These are phyloP conservation scores for Penicillium nucicola DNA, from an alignment of 495 filamentous ascomycete species.

Conservation along the genomic window DNA sequence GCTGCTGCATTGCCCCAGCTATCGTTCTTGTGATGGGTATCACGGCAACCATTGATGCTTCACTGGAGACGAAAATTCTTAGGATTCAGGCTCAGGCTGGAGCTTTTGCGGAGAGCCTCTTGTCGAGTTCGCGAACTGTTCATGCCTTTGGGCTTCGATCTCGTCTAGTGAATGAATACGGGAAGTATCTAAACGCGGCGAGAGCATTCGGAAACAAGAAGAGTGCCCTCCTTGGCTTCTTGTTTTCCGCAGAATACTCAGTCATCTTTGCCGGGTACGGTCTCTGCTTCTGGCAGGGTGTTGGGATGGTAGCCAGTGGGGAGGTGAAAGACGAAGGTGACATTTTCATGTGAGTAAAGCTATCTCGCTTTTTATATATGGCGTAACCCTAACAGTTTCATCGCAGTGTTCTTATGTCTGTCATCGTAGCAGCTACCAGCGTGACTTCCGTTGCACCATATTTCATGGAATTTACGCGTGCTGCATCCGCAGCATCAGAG, in stretches of 20 bases:
- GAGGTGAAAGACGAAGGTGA: conserved; percentile 34
- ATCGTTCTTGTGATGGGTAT: conserved; percentile 59
- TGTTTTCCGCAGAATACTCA: conserved; percentile 69
- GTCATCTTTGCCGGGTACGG: conserved; percentile 74
- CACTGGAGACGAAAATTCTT: conserved; percentile 63
- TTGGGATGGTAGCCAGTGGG: conserved; percentile 60
- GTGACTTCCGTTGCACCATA: conserved; percentile 21
- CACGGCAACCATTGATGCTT: conserved; percentile 18
- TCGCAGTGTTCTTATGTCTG: conserved; percentile 2
- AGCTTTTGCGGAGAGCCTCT: conserved; percentile 75
- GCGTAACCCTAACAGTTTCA: neutral
- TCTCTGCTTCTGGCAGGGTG: conserved; percentile 79
- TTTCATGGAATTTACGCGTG: conserved; percentile 28
- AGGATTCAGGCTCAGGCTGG: conserved; percentile 70
- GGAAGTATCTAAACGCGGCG: conserved; percentile 64
- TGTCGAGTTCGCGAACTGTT: conserved; percentile 75
- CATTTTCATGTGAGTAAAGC: conserved; percentile 40
- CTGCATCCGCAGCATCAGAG: conserved; percentile 33
- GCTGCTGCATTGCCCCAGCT: conserved; percentile 61
- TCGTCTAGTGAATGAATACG: conserved; percentile 53
- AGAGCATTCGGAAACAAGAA: conserved; percentile 65
- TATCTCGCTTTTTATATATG: neutral
- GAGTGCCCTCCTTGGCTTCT: conserved; percentile 50
- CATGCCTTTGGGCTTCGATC: conserved; percentile 77
- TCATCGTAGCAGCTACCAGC: conserved; percentile 17